Base-by-base conservation (phyloP, 257 asterid genomes). In the Penstemon davidsonii region DNA sequence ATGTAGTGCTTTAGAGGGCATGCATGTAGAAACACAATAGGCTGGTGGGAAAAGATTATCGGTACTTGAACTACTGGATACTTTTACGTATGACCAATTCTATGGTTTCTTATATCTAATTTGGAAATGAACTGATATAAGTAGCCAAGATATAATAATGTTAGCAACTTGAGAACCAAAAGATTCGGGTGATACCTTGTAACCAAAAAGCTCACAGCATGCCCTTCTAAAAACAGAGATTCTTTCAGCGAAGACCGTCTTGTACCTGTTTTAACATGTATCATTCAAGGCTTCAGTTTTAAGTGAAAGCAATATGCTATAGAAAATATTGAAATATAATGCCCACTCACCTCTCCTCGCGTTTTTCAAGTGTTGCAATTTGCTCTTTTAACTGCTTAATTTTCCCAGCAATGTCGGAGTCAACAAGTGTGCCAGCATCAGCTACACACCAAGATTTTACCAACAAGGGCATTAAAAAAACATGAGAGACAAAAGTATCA, bases 191-290 rank as follows among this genome's bases (percentile, higher is more conserved):
- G 43, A 58, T 90, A 93, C 97, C 99, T 93, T 88, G 86, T 93
- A 93, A 75, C 97, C 99, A 75, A 93, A 93, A 68, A 90, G 97
- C 73, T 88, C 99, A 76, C 97, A 90, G 85, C 99, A 93, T 25
- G 99, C 99, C 77, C 96, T 87, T 81, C 99, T 83, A 76, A 93
- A 93, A 68, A 93, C 99, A 63, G 99, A 90, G 69, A 93, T 93
- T 81, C 96, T 78, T 74, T 93, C 99, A 1, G 97, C 97, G 81
- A 93, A 93, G 66, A 90, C 99, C 38, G 96, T 80, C 88, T 85
- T 90, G 86, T 93, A 90, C 77, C 99, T 93, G 92, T 72, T 78
- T 62, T 45, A 72, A 55, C 57, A 65, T 51, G 56, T 59, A 69
- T 66, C 57, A 25, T 51, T 51, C 67, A 68, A 65, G 41, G 41